Percentiles rank a stretch among this genome's conserved stretches.
Evolutionary conservation across 805 yeast species (phyloP).

Genomic region (Phaffomyces antillensis): DNA sequence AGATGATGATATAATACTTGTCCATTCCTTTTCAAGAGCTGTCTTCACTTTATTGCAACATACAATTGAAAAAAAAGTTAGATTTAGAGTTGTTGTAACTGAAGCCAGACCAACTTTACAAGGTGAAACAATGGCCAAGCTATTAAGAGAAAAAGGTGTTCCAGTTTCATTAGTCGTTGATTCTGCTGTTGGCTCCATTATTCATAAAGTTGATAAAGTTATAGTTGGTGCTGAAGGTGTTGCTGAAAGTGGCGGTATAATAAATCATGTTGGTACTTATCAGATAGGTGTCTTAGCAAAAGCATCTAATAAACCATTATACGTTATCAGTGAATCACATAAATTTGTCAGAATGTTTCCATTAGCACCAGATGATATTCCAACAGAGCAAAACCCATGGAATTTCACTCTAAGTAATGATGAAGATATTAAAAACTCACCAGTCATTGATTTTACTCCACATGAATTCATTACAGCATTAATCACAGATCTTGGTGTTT

Average conservation of each 20-base stretch:
- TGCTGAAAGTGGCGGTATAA: slow-evolving; percentile 97
- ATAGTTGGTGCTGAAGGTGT: slow-evolving; percentile 99
- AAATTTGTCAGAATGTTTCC: slow-evolving; percentile 97
- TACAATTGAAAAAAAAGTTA: slow-evolving; percentile 70
- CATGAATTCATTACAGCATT: slow-evolving; percentile 93
- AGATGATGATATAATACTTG: slow-evolving; percentile 86
- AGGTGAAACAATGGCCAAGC: slow-evolving; percentile 64
- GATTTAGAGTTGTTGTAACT: slow-evolving; percentile 88
- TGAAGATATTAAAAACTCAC: slow-evolving; percentile 36
- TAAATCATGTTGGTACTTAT: slow-evolving; percentile 90
- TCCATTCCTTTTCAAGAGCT: slow-evolving; percentile 90
- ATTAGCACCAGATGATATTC: slow-evolving; percentile 84
- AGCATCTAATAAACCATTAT: slow-evolving; percentile 85
- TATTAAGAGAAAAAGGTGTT: slow-evolving; percentile 62
- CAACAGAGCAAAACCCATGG: slow-evolving; percentile 44
- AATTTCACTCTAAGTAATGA: slow-evolving; percentile 33
- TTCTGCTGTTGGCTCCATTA: slow-evolving; percentile 87
- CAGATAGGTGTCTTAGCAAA: slow-evolving; percentile 92
- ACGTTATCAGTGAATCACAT: slow-evolving; percentile 91
- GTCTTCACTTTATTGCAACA: slow-evolving; percentile 67
- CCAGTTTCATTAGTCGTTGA: slow-evolving; percentile 89
- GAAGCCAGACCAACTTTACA: slow-evolving; percentile 85
- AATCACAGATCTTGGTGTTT: slow-evolving; percentile 92
- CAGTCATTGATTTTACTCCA: slow-evolving; percentile 86
- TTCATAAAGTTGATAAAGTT: slow-evolving; percentile 87